Conservation (phyloP, 164 flowering plant species). For the Echeveria elegans region DNA sequence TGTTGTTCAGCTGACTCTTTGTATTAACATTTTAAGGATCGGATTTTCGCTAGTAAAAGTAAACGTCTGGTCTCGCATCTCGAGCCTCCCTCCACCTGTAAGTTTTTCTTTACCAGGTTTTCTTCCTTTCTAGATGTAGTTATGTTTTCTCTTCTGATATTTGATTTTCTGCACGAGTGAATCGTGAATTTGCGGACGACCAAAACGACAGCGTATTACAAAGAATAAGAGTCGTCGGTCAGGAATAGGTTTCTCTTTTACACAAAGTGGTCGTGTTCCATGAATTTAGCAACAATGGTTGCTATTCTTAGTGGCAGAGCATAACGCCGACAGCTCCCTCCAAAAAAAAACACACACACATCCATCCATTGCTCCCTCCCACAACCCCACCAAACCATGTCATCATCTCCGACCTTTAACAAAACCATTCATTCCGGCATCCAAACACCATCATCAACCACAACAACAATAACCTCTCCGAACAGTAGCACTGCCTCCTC, state of each 20-base stretch:
- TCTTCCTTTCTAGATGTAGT: no score
- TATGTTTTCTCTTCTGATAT: no score
- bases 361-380: neutral
- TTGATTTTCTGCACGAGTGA: no score
- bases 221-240: neutral
- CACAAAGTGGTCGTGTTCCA: neutral
- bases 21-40: neutral
- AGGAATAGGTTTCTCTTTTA: neutral
- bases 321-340: conserved; percentile 3
- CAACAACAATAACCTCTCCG: neutral
- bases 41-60: neutral
- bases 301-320: conserved; percentile 7
- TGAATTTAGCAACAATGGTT: neutral
- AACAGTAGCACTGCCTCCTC: conserved; percentile 13
- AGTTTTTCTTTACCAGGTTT: no score
- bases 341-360: neutral
- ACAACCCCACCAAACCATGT: neutral
- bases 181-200: no score
- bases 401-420: neutral
- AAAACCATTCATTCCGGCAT: neutral
- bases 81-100: neutral
- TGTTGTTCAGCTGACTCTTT: neutral
- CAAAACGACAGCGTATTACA: neutral
- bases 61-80: neutral
- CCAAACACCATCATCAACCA: no score